Evolutionary conservation across 2,329 filamentous ascomycete genomes (phyloP), one percentile per base, ranked within the genome.

Genomic region (Penicillium digitatum): DNA sequence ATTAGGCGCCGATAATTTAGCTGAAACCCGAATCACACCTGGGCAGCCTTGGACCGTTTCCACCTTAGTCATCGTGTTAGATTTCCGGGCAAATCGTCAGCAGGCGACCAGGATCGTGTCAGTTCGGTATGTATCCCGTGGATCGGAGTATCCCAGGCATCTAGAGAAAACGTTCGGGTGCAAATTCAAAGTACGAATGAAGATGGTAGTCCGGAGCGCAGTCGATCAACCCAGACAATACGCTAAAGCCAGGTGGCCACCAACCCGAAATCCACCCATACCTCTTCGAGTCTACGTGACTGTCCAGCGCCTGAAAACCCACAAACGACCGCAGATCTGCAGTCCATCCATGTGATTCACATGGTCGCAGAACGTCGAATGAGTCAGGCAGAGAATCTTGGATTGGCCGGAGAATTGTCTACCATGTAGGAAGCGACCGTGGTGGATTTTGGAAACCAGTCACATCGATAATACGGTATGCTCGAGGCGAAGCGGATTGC

Each of bases 401-500:
- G 24, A 31, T 43, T 14, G 20, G 22, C 27, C 16, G 35, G 50
- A 22, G 34, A 26, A 14, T 22, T 20, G 32, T n/a, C 18, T 45
- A 38, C 26, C 49, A 39, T n/a, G 20, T 16, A 38, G 32, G 27
- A 16, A 50, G 46, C 47, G 39, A 55, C 47, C 52, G 34, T 27
- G n/a, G 35, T 37, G 37, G 26, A 38, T 12, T 48, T 52, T 39
- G 39, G 35, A 20, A 12, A 29, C 44, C 27, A 48, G 29, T 54
- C 44, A 40, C n/a, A 59, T 51, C 57, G 55, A 56, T 56, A 59
- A 59, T 64, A 62, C 64, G 63, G 52, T 51, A 63, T 55, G 52
- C 39, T 51, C 48, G 45, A 12, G 16, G 37, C 44, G 62, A 61
- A 40, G 58, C 56, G 57, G 42, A 59, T 60, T 60, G 58, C 58